Evolutionary conservation across 2,329 filamentous ascomycete genomes (phyloP).

Genomic region (Fusarium drepaniforme): DNA sequence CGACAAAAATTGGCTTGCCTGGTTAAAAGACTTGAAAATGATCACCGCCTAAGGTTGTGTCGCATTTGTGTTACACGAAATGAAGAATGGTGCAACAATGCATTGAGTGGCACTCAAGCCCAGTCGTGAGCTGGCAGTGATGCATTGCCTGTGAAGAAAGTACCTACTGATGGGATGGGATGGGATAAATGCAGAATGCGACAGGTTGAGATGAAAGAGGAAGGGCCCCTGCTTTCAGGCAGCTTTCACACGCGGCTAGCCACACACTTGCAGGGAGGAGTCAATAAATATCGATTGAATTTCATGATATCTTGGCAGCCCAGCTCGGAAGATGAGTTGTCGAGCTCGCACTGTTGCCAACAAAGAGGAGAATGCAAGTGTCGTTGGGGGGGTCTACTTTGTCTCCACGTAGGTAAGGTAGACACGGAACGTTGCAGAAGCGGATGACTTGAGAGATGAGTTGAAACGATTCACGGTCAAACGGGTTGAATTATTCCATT

Average conservation of each 20-base stretch:
- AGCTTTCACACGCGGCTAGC: background rate
- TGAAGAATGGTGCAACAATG: slow-evolving; percentile 23
- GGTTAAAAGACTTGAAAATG: slow-evolving; percentile 11
- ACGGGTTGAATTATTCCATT: background rate
- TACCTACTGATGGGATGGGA: background rate
- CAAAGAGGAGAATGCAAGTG: background rate
- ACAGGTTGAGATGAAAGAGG: slow-evolving; percentile 8
- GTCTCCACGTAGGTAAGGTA: background rate
- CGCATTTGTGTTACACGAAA: slow-evolving; percentile 21
- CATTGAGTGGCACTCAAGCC: slow-evolving; percentile 23
- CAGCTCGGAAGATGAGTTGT: background rate
- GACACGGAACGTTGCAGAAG: slow-evolving; percentile 29
- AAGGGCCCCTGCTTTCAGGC: background rate
- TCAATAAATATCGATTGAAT: background rate
- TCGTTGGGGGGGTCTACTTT: slow-evolving; percentile 2
- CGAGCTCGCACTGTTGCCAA: background rate
- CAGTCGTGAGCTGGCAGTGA: slow-evolving; percentile 17
- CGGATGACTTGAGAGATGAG: background rate
- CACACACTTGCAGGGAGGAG: background rate
- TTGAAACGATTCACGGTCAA: background rate
- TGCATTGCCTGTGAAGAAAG: slow-evolving; percentile 7
- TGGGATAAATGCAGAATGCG: background rate
- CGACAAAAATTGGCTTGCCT: background rate
- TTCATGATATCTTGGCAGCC: background rate
- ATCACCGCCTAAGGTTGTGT: slow-evolving; percentile 19